Conservation (phyloP, 192 early-diverging fungal genomes). For the Backusella macrospora region DNA sequence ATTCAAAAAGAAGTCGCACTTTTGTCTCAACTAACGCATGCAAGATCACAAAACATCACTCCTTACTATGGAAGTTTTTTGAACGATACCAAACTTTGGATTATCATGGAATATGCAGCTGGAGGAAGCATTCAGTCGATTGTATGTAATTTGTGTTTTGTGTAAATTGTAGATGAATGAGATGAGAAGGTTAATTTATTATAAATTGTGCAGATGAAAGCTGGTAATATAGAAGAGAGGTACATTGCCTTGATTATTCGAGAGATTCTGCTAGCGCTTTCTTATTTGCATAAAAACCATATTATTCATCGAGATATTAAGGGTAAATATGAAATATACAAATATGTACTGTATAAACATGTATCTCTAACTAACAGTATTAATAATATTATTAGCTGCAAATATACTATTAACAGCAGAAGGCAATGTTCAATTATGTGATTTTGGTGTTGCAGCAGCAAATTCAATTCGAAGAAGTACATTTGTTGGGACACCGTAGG, state of each 20-base stretch:
- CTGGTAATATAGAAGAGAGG: conserved; percentile 85
- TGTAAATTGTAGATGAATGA: not conserved
- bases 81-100: conserved; percentile 93
- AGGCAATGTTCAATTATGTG: conserved; percentile 91
- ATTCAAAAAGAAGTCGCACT: conserved; percentile 93
- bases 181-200: not conserved
- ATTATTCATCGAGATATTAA: conserved; percentile 99
- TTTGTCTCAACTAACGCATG: conserved; percentile 79
- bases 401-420: conserved; percentile 91
- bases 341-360: not conserved
- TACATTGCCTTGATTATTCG: conserved; percentile 89
- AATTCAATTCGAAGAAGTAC: conserved; percentile 80
- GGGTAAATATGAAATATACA: conserved; percentile 50
- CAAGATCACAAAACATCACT: conserved; percentile 89
- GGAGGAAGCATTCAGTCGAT: conserved; percentile 88
- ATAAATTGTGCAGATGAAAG: conserved; percentile 59
- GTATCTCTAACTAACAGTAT: not conserved
- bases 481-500: conserved; percentile 90
- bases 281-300: conserved; percentile 89
- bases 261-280: conserved; percentile 86
- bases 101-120: conserved; percentile 97
- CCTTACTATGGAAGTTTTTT: conserved; percentile 91
- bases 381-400: conserved; percentile 51
- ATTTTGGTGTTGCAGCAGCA: conserved; percentile 95
- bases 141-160: conserved; percentile 45